A percentile compares a stretch with the other conserved stretches of the same genome.
These are phyloP conservation scores for Cryptococcus sp. DNA, from an alignment of 1,284 basidiomycete species.

Conservation along the genomic window DNA sequence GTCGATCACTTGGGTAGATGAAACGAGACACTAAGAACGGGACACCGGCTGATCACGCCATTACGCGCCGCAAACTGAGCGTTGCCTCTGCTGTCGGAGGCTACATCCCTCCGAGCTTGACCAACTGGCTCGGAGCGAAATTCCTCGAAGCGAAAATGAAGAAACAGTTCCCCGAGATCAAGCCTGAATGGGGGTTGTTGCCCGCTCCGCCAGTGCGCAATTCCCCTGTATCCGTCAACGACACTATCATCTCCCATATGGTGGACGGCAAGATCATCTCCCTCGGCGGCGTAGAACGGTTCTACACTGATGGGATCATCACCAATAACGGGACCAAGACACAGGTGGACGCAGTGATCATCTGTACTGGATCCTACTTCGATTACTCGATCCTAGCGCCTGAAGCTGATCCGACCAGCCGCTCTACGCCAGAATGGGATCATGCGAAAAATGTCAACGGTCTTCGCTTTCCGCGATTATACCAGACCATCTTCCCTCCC, in stretches of 20 bases:
- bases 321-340: conserved; percentile 7
- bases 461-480: conserved; percentile 13
- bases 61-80: conserved; percentile 6
- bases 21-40: neutral
- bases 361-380: conserved; percentile 9
- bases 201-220: conserved; percentile 15
- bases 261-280: conserved; percentile 6
- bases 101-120: neutral
- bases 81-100: conserved; percentile 3
- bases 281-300: conserved; percentile 7
- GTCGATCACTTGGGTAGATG: no score
- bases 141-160: conserved; percentile 3
- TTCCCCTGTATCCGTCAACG: conserved; percentile 8
- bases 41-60: conserved; percentile 8
- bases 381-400: conserved; percentile 14
- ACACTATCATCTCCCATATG: conserved; percentile 9
- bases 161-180: conserved; percentile 6
- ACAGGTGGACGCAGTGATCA: conserved; percentile 12
- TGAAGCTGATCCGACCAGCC: conserved; percentile 12
- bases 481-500: conserved; percentile 15
- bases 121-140: neutral
- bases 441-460: conserved; percentile 2
- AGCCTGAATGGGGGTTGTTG: conserved; percentile 12
- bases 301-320: conserved; percentile 7
- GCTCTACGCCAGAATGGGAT: conserved; percentile 14